Conservation (phyloP, 257 asterid genomes). For the Dorcoceras hygrometricum region DNA sequence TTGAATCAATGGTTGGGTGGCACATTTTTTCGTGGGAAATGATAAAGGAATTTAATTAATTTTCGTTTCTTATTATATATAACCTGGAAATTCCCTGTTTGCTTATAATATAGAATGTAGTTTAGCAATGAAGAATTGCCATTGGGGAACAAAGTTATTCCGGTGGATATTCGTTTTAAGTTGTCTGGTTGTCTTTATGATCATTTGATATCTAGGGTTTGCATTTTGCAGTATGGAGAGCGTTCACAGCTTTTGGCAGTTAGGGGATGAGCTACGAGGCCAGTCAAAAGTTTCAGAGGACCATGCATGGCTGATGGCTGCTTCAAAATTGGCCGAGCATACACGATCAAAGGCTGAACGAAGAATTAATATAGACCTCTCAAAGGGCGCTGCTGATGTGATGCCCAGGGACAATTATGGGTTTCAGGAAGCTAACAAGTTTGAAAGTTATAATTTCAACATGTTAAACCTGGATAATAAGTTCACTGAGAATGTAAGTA, state of each 20-base stretch:
- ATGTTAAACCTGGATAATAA: constrained; percentile 70
- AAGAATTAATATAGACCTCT: constrained; percentile 74
- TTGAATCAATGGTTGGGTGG: neutral
- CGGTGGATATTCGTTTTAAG: neutral
- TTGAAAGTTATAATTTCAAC: constrained; percentile 66
- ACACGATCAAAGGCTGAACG: constrained; percentile 73
- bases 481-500: constrained; percentile 49
- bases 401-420: constrained; percentile 57
- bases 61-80: neutral
- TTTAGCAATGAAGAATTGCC: neutral
- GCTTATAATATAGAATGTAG: too few relatives aligned
- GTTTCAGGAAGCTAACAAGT: constrained; percentile 76
- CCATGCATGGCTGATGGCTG: constrained; percentile 81
- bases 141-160: neutral
- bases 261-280: constrained; percentile 93
- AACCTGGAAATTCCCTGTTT: neutral
- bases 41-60: neutral
- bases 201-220: constrained; percentile 25
- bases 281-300: constrained; percentile 81
- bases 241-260: constrained; percentile 75
- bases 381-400: constrained; percentile 57
- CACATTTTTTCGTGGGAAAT: neutral
- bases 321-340: constrained; percentile 83
- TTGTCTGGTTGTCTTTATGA: constrained; percentile 14
- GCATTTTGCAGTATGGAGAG: constrained; percentile 50